Evolutionary conservation across 805 yeast genomes (phyloP), one percentile per base, ranked within the genome.

Genomic region (Candida patagonica): DNA sequence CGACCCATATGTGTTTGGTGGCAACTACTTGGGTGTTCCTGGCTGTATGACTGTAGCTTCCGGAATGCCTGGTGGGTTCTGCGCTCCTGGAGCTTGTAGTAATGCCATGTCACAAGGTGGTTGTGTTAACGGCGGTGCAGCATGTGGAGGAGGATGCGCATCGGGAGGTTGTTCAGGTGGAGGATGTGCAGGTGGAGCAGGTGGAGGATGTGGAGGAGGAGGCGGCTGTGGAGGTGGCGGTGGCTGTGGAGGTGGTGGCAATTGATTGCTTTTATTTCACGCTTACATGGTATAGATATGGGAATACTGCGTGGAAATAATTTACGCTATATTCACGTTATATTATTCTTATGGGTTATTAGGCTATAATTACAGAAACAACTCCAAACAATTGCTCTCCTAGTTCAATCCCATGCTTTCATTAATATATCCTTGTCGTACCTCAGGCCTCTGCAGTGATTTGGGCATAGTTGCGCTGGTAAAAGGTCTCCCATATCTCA

Each of bases 401-500:
- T n/a, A n/a, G n/a, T n/a, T n/a, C n/a, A n/a, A n/a, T n/a, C n/a
- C n/a, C n/a, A n/a, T n/a, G n/a, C n/a, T n/a, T n/a, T n/a, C n/a
- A n/a, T n/a, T n/a, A n/a, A n/a, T n/a, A n/a, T n/a, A n/a, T n/a
- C n/a, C n/a, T n/a, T n/a, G n/a, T n/a, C n/a, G n/a, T n/a, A n/a
- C n/a, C n/a, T n/a, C n/a, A n/a, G n/a, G 31, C 31, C 15, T 29
- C 31, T 29, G 31, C 3, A 4, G 31, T 12, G 4, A 20, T n/a
- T 22, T 6, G 37, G 10, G 35, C 24, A 20, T 42, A 45, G 4
- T 48, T 47, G 6, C 46, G 42, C 16, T 48, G 44, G 55, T 86
- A 87, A 55, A 89, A 92, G 0, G 68, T 63, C 48, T 65, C 70
- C 70, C 70, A 65, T 17, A 61, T 45, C 51, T 65, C 70, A 31